Conservation (phyloP, 148 eudicot species). For the Chenopodium formosanum region DNA sequence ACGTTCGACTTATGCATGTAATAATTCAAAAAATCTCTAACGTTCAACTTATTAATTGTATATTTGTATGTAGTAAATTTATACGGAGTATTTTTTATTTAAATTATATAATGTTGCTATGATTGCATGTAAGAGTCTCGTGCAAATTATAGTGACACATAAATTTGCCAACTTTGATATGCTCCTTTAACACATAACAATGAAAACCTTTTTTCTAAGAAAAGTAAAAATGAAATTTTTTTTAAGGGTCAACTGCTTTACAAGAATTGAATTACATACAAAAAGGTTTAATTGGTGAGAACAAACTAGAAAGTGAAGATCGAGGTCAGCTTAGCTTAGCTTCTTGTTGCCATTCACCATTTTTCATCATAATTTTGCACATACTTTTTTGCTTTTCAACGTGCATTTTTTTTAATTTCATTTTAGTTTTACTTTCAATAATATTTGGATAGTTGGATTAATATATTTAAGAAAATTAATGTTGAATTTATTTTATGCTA, state of each 20-base stretch:
- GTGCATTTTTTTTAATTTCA: neutral
- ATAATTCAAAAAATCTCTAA: too few species aligned
- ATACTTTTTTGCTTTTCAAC: neutral
- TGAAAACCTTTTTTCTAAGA: conserved; percentile 11
- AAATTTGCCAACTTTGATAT: neutral
- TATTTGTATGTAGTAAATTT: too few species aligned
- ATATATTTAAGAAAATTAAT: neutral
- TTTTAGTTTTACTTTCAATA: neutral
- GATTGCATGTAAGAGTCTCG: conserved; percentile 20
- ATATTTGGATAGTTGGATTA: too few species aligned
- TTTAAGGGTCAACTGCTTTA: conserved; percentile 26
- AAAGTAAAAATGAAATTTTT: conserved; percentile 19
- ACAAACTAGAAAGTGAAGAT: neutral
- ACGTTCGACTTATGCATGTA: too few species aligned
- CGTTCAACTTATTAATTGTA: too few species aligned
- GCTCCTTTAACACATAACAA: conserved; percentile 1
- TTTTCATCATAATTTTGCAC: neutral
- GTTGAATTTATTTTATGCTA: neutral
- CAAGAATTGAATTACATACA: conserved; percentile 7
- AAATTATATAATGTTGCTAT: neutral
- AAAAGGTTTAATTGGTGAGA: conserved; percentile 3
- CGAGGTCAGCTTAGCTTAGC: neutral
- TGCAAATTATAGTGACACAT: conserved; percentile 14
- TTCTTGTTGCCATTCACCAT: conserved; percentile 19
- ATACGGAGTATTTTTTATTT: too few species aligned